phyloP scores from a whole-genome alignment of 495 filamentous ascomycete species.

The Pyrenula massariospora region DNA sequence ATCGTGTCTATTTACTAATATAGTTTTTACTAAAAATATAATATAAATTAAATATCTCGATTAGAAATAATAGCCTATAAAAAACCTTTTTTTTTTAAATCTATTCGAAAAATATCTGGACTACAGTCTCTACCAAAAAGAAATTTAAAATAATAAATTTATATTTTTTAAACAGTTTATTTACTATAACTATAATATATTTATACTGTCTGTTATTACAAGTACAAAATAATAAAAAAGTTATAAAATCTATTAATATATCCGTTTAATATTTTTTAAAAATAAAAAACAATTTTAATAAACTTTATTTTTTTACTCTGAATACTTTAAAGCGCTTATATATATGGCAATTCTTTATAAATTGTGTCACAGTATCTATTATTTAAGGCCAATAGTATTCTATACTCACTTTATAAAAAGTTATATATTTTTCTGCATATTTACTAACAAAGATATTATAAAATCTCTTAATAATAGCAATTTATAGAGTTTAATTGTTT shows the following conservation, averaged over 20 bases:
- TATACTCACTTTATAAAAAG: neutral
- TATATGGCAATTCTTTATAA: constrained; percentile 2
- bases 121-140: neutral
- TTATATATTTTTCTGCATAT: neutral
- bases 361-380: constrained; percentile 1
- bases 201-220: neutral
- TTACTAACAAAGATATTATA: neutral
- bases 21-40: neutral
- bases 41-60: neutral
- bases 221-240: neutral
- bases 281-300: constrained; percentile 1
- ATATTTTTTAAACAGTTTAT: neutral
- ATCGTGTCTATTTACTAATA: neutral
- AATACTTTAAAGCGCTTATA: constrained; percentile 3
- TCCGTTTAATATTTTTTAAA: constrained; percentile 1
- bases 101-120: neutral
- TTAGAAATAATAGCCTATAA: neutral
- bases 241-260: constrained; percentile 8
- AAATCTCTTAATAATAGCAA: neutral
- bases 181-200: neutral
- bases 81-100: neutral
- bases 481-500: neutral
- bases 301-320: neutral
- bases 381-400: constrained; percentile 4
- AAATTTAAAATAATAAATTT: neutral